Percentiles rank a stretch among this genome's conserved stretches.
Evolutionary conservation across 176 grass and related monocot genomes (phyloP).

Genomic region (Bonia amplexicaulis): DNA sequence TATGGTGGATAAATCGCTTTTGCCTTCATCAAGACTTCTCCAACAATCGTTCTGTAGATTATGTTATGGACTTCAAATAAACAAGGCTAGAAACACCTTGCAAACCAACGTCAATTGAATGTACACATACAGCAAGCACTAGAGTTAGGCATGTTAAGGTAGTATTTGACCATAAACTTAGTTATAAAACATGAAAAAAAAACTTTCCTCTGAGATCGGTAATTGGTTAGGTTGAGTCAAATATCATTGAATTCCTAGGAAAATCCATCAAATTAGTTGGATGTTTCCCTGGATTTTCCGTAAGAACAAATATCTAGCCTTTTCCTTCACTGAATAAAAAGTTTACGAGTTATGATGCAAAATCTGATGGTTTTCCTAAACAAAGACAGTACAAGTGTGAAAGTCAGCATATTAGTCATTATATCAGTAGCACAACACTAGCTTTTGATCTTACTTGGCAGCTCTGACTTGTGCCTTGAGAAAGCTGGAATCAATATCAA

Average conservation of each 20-base stretch:
- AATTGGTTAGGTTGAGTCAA: not conserved
- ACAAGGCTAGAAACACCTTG: constrained; percentile 6
- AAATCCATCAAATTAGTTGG: not conserved
- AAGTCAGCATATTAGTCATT: not conserved
- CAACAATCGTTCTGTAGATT: not conserved
- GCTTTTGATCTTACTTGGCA: constrained; percentile 62
- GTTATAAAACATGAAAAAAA: not conserved
- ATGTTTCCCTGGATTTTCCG: constrained; percentile 2
- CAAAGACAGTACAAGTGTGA: not conserved
- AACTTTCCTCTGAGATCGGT: constrained; percentile 4
- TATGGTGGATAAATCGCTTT: not conserved
- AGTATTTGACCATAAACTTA: constrained; percentile 10
- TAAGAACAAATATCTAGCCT: constrained; percentile 6
- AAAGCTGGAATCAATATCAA: constrained; percentile 69
- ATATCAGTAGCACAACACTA: not conserved
- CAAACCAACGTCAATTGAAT: constrained; percentile 2
- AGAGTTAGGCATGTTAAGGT: not conserved
- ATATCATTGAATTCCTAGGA: not conserved
- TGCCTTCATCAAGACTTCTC: not conserved
- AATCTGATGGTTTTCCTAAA: not conserved
- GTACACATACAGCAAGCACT: not conserved
- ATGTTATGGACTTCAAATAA: not conserved
- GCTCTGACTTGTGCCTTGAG: constrained; percentile 73
- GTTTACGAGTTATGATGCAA: not conserved
- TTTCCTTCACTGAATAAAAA: not conserved